Evolutionary conservation across 2,329 filamentous ascomycete species (phyloP).

Genomic region (Beauveria varroae): DNA sequence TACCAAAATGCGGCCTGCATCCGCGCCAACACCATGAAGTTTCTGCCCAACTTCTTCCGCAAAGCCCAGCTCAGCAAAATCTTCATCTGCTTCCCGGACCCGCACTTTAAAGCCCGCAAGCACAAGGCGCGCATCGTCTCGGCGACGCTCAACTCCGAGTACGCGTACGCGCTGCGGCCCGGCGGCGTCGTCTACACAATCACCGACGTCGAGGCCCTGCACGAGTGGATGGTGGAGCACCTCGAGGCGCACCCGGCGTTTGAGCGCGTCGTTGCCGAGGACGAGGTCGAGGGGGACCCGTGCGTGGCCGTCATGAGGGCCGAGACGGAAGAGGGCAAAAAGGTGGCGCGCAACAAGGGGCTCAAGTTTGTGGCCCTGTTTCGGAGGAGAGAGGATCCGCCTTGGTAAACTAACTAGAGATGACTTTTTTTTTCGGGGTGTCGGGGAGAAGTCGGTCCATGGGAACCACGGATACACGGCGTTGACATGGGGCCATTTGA

Average conservation of each 20-base stretch:
- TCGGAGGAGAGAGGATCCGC: conserved; percentile 69
- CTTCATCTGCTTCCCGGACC: conserved; percentile 97
- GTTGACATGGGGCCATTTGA: not conserved
- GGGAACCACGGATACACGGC: not conserved
- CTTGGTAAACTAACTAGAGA: conserved; percentile 46
- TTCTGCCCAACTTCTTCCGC: conserved; percentile 93
- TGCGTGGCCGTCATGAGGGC: conserved; percentile 68
- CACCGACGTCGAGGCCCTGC: conserved; percentile 91
- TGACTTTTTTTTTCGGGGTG: not conserved
- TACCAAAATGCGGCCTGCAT: conserved; percentile 88
- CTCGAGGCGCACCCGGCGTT: conserved; percentile 73
- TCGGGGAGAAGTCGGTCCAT: not conserved
- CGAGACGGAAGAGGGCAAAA: conserved; percentile 96
- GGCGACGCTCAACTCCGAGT: conserved; percentile 81
- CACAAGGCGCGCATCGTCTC: conserved; percentile 96
- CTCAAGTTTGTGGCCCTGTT: conserved; percentile 89
- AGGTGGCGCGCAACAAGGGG: conserved; percentile 84
- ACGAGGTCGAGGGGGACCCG: conserved; percentile 60
- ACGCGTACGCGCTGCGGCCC: conserved; percentile 76
- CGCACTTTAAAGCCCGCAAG: conserved; percentile 95
- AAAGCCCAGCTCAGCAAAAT: conserved; percentile 77
- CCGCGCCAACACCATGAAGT: conserved; percentile 97
- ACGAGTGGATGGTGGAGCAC: conserved; percentile 87
- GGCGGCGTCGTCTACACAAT: conserved; percentile 92
- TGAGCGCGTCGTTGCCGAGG: conserved; percentile 63